phyloP scores from a whole-genome alignment of 352 stramenopile species.

The Albugo laibachii region DNA sequence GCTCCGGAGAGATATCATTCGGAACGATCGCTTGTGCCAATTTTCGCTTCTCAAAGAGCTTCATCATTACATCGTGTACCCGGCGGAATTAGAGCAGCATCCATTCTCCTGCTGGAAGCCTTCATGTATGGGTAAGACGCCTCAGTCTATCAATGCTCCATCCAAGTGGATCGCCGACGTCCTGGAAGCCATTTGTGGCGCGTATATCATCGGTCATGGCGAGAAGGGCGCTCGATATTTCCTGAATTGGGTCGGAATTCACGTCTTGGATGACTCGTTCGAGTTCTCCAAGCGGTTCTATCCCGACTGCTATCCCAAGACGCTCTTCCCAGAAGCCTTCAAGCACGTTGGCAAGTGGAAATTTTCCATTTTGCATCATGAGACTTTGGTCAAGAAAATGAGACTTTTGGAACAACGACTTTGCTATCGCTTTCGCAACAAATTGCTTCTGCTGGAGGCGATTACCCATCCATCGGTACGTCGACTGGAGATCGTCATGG shows the following conservation, averaged over 20 bases:
- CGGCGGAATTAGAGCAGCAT: conserved; percentile 55
- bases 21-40: conserved; percentile 61
- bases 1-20: conserved; percentile 67
- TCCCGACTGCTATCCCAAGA: conserved; percentile 39
- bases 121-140: conserved; percentile 71
- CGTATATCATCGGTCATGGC: conserved; percentile 47
- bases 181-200: conserved; percentile 60
- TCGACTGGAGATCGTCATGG: conserved; percentile 24
- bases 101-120: conserved; percentile 73
- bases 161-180: conserved; percentile 76
- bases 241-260: conserved; percentile 54
- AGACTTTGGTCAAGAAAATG: conserved; percentile 29
- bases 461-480: conserved; percentile 60
- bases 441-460: conserved; percentile 49
- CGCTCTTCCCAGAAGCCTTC: too few species aligned
- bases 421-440: conserved; percentile 70
- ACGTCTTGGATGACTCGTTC: conserved; percentile 16
- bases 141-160: conserved; percentile 40
- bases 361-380: conserved; percentile 31
- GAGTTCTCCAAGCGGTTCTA: conserved; percentile 33
- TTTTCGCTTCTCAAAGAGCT: conserved; percentile 34
- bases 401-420: conserved; percentile 45
- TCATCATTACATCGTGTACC: conserved; percentile 67
- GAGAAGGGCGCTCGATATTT: conserved; percentile 61
- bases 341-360: conserved; percentile 22